Evolutionary conservation across 2,329 filamentous ascomycete genomes (phyloP).

Genomic region (Xylaria sp.): DNA sequence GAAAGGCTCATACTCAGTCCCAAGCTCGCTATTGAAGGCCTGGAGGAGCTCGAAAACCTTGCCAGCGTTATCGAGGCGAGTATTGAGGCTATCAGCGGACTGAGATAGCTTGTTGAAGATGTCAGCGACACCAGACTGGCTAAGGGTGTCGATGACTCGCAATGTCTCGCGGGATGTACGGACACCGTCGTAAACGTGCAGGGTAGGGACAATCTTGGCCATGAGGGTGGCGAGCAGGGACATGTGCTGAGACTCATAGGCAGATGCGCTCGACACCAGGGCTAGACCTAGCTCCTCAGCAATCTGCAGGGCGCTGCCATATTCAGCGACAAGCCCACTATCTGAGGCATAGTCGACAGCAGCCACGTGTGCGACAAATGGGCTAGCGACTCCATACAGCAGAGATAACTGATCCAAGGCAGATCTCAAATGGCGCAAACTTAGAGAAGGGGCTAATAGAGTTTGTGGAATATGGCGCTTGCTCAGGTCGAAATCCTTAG

Average conservation of each 20-base stretch:
- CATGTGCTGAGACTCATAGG: slow-evolving; percentile 96
- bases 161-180: slow-evolving; percentile 84
- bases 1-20: slow-evolving; percentile 91
- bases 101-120: slow-evolving; percentile 74
- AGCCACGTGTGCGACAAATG: slow-evolving; percentile 91
- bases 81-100: slow-evolving; percentile 68
- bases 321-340: slow-evolving; percentile 85
- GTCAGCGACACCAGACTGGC: slow-evolving; percentile 74
- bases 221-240: slow-evolving; percentile 86
- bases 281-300: slow-evolving; percentile 92
- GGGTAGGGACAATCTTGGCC: slow-evolving; percentile 80
- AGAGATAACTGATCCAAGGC: slow-evolving; percentile 91
- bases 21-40: slow-evolving; percentile 88
- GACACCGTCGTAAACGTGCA: slow-evolving; percentile 91
- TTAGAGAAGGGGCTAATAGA: slow-evolving; percentile 86
- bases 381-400: slow-evolving; percentile 90
- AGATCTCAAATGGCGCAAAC: slow-evolving; percentile 81
- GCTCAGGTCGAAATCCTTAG: slow-evolving; percentile 91
- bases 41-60: slow-evolving; percentile 76
- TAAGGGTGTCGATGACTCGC: slow-evolving; percentile 83
- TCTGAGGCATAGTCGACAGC: slow-evolving; percentile 83
- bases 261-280: slow-evolving; percentile 84
- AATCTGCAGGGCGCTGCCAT: slow-evolving; percentile 80
- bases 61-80: slow-evolving; percentile 77
- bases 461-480: slow-evolving; percentile 94